A percentile compares a stretch with the other conserved stretches of the same genome.
Evolutionary conservation across 1,284 basidiomycete genomes (phyloP).

Genomic region (Ceratobasidium sp.): DNA sequence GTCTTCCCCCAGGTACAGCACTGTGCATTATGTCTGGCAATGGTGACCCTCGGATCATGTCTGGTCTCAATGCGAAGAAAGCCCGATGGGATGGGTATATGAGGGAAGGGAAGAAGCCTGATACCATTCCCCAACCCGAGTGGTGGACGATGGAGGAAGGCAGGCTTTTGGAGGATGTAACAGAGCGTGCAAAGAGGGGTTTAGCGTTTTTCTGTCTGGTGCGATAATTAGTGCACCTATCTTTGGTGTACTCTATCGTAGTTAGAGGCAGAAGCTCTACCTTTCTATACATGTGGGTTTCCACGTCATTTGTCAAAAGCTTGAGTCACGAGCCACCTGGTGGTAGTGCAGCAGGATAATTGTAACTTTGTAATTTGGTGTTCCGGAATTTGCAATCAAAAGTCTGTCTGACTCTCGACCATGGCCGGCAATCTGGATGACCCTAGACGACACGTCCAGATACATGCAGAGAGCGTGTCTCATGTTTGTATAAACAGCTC

Average conservation of each 20-base stretch:
- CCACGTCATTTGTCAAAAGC: neutral
- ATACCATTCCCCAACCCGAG: slow-evolving; percentile 58
- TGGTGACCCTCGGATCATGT: slow-evolving; percentile 84
- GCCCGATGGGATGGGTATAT: slow-evolving; percentile 77
- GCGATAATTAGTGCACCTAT: slow-evolving; percentile 12
- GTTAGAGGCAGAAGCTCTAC: too few species aligned
- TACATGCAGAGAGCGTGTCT: slow-evolving; percentile 79
- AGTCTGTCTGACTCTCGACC: slow-evolving; percentile 33
- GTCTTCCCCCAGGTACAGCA: slow-evolving; percentile 82
- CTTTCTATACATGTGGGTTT: neutral
- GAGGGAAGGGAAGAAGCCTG: slow-evolving; percentile 58
- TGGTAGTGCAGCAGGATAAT: neutral
- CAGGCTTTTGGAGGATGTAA: slow-evolving; percentile 80
- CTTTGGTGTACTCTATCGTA: neutral
- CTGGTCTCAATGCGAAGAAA: slow-evolving; percentile 75
- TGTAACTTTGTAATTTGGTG: slow-evolving; percentile 1
- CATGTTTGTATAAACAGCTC: slow-evolving; percentile 54
- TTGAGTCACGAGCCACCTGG: neutral
- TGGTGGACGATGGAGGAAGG: slow-evolving; percentile 83
- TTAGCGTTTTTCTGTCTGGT: slow-evolving; percentile 73
- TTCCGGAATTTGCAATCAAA: slow-evolving; percentile 41
- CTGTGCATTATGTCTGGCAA: slow-evolving; percentile 89
- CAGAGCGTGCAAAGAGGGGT: slow-evolving; percentile 81
- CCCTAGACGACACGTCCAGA: slow-evolving; percentile 66
- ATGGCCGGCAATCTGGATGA: slow-evolving; percentile 50